Evolutionary conservation across 2,329 filamentous ascomycete genomes (phyloP), one percentile per base, ranked within the genome.

Genomic region (Diaporthe vaccinii): DNA sequence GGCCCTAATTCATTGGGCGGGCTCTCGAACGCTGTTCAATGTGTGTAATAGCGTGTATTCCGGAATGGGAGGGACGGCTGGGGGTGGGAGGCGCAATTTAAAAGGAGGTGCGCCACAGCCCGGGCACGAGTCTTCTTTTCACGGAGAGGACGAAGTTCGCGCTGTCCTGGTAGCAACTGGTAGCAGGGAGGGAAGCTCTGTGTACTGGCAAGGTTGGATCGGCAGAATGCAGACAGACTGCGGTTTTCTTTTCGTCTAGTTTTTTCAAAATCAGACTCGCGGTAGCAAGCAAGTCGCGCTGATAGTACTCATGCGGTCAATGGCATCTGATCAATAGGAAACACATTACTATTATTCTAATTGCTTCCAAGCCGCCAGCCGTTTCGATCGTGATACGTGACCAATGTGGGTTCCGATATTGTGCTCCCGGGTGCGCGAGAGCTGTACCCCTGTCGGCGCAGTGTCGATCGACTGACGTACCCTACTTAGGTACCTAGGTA

Each of bases 41-140:
- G 70, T 77, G 76, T 76, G 74, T 72, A 74, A 59, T 76, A 74
- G 61, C 51, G 61, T 57, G 65, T 69, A 69, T 69, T 69, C 49
- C 34, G 46, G 34, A 22, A 22, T 68, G 44, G 46, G 31, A 65
- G 39, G 59, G 39, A 46, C 41, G 59, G 59, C 41, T 62, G 68
- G 72, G 72, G 59, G 22, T 41, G 39, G n/a, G 25, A 20, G 34
- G 69, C 57, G 62, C 49, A 41, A 70, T 34, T 61, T 28, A 62
- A 72, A 55, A 67, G 51, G 65, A 62, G 62, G 41, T 49, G 57
- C 55, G 70, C 69, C 22, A 57, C 51, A 53, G 46, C 41, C 25
- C 61, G 41, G 75, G 61, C 65, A 55, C 9, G 44, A 61, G 57
- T 73, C 51, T 67, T 73, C 67, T 72, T 46, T 44, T 49, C 46